Conservation (phyloP, 1,284 basidiomycete species). For the Cutaneotrichosporon arboriforme region DNA sequence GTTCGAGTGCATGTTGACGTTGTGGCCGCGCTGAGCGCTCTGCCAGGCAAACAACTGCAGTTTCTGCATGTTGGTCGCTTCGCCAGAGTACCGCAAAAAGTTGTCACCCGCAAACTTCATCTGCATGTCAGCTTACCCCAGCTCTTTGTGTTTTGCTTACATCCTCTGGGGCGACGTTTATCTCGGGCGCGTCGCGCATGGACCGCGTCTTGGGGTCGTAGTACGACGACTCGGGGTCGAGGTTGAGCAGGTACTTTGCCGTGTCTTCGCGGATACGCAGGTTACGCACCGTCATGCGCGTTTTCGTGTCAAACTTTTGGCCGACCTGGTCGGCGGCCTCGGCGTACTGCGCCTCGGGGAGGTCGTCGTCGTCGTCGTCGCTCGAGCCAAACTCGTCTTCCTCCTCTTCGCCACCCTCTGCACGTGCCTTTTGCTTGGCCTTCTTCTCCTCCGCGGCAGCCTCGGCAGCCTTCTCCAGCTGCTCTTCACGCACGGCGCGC, state of each 20-base stretch:
- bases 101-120: conserved; percentile 94
- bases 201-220: conserved; percentile 99
- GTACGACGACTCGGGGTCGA: conserved; percentile 92
- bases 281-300: conserved; percentile 95
- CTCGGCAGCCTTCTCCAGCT: conserved; percentile 86
- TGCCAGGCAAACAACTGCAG: conserved; percentile 98
- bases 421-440: conserved; percentile 54
- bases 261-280: conserved; percentile 98
- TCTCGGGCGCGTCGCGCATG: conserved; percentile 93
- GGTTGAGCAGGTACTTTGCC: conserved; percentile 96
- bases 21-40: conserved; percentile 83
- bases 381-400: conserved; percentile 91
- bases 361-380: conserved; percentile 67
- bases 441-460: conserved; percentile 76
- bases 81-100: conserved; percentile 82
- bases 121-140: neutral
- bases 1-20: conserved; percentile 92
- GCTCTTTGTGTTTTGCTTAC: neutral
- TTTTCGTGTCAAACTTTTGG: conserved; percentile 96
- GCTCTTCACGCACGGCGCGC: conserved; percentile 84
- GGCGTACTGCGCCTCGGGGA: conserved; percentile 93
- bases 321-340: conserved; percentile 96
- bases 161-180: conserved; percentile 74
- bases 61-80: conserved; percentile 82
- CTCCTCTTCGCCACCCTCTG: conserved; percentile 47